Conservation (phyloP, 2,329 filamentous ascomycete genomes). For the Xylariaceae sp. region DNA sequence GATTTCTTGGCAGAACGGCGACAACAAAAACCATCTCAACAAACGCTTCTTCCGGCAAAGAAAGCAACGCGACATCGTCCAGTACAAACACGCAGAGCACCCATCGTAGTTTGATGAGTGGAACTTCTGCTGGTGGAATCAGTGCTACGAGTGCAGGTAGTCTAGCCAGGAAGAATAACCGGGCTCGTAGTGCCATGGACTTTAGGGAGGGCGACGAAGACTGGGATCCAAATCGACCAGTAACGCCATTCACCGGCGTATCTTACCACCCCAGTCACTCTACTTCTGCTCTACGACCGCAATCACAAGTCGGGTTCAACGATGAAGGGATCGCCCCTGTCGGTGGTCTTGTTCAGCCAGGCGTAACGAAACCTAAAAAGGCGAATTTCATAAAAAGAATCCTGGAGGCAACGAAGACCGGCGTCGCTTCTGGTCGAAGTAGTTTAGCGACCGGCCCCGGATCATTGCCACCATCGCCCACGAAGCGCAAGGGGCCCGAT, state of each 20-base stretch:
- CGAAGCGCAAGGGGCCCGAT: constrained; percentile 38
- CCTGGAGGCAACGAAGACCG: constrained; percentile 87
- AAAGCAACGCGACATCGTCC: constrained; percentile 59
- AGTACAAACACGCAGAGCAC: constrained; percentile 72
- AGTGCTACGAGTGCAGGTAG: constrained; percentile 95
- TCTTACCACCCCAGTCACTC: constrained; percentile 88
- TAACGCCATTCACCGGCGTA: constrained; percentile 67
- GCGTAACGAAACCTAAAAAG: constrained; percentile 59
- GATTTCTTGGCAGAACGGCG: constrained; percentile 68
- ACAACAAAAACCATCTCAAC: constrained; percentile 86
- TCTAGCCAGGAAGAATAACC: constrained; percentile 67
- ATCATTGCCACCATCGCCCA: constrained; percentile 39
- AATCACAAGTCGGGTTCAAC: constrained; percentile 60
- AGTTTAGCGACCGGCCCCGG: constrained; percentile 64
- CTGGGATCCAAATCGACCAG: constrained; percentile 49
- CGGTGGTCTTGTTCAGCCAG: constrained; percentile 68
- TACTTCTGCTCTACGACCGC: constrained; percentile 49
- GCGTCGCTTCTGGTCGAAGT: constrained; percentile 80
- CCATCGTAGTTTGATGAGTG: constrained; percentile 87
- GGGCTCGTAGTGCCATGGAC: constrained; percentile 61
- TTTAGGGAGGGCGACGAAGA: constrained; percentile 45
- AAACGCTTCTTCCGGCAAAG: constrained; percentile 66
- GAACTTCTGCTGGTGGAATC: constrained; percentile 80
- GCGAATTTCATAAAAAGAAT: constrained; percentile 94
- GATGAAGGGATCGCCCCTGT: constrained; percentile 64